These are phyloP conservation scores for Corrigiola litoralis DNA, from an alignment of 179 eudicot species.

Conservation along the genomic window DNA sequence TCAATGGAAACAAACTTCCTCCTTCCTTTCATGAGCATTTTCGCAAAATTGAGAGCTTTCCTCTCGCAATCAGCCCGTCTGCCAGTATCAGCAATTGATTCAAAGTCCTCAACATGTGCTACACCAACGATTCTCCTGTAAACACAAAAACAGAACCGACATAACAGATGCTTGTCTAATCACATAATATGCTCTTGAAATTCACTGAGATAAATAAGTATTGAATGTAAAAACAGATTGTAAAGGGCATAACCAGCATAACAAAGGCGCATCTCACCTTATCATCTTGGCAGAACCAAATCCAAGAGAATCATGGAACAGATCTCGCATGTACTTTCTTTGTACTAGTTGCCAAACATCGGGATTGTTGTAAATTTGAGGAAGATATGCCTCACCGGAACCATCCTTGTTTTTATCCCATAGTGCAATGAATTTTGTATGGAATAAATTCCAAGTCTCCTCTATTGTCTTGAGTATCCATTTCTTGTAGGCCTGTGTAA, in stretches of 20 bases:
- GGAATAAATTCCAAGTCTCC: conserved; percentile 80
- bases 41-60: conserved; percentile 78
- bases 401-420: conserved; percentile 90
- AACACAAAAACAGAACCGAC: not conserved
- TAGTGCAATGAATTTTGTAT: conserved; percentile 60
- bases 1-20: conserved; percentile 40
- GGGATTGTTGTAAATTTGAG: conserved; percentile 58
- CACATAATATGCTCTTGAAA: not conserved
- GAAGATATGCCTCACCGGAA: conserved; percentile 87
- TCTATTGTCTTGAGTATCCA: conserved; percentile 69
- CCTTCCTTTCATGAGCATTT: conserved; percentile 66
- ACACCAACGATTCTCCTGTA: conserved; percentile 93
- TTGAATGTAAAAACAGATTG: not conserved
- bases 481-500: conserved; percentile 56
- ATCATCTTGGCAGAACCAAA: conserved; percentile 96
- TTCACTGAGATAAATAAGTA: not conserved
- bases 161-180: not conserved
- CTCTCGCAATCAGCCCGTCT: conserved; percentile 81
- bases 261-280: conserved; percentile 35
- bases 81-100: conserved; percentile 55
- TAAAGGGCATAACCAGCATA: not conserved
- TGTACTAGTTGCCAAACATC: conserved; percentile 57
- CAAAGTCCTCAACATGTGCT: conserved; percentile 95
- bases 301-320: conserved; percentile 86
- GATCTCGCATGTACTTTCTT: conserved; percentile 52